Conservation (phyloP, 352 stramenopile genomes). For the Pythium vanterpoolii region DNA sequence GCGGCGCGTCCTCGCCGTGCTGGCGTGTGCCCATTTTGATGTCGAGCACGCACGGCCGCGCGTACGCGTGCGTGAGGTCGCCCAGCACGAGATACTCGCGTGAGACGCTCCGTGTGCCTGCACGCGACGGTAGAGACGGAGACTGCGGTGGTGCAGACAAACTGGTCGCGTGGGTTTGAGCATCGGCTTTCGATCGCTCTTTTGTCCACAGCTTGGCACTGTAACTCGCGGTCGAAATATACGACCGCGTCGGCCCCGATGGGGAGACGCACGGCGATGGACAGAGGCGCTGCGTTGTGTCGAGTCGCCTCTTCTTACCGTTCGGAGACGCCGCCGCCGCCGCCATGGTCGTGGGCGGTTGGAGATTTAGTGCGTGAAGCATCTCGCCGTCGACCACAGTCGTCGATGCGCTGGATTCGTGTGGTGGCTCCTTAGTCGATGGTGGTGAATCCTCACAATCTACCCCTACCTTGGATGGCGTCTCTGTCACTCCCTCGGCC, state of each 20-base stretch:
- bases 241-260: conserved; percentile 3
- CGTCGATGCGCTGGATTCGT: background rate
- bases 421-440: background rate
- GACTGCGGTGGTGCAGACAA: background rate
- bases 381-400: background rate
- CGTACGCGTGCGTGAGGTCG: conserved; percentile 64
- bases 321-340: background rate
- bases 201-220: conserved; percentile 63
- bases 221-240: conserved; percentile 31
- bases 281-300: background rate
- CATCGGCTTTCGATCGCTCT: conserved; percentile 28
- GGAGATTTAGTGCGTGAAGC: conserved; percentile 5
- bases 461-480: background rate
- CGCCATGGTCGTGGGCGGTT: background rate
- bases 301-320: conserved; percentile 21
- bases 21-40: conserved; percentile 83
- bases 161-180: too few species aligned
- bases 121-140: background rate
- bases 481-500: background rate
- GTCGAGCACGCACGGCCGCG: conserved; percentile 66
- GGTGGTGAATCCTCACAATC: background rate
- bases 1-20: conserved; percentile 64
- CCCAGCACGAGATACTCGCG: conserved; percentile 65
- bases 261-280: background rate
- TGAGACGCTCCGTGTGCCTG: background rate